Conservation (phyloP, 148 eudicot species). For the Diospyros kaki region DNA sequence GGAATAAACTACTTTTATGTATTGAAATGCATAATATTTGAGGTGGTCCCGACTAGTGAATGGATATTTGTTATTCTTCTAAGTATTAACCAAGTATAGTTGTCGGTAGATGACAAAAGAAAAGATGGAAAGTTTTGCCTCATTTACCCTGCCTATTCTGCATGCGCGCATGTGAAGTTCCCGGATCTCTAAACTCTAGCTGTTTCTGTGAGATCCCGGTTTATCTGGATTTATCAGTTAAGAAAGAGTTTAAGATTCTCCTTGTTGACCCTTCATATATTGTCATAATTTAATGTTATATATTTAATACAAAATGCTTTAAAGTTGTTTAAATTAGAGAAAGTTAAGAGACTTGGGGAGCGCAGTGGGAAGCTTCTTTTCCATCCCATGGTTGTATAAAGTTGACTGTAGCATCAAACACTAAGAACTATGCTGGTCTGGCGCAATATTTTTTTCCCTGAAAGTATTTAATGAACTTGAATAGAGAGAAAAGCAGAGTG, state of each 20-base stretch:
- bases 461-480: no score
- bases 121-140: slow-evolving; percentile 14
- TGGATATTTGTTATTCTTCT: no score
- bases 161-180: slow-evolving; percentile 55
- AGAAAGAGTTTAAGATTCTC: slow-evolving; percentile 33
- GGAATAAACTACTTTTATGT: background rate
- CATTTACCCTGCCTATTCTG: slow-evolving; percentile 27
- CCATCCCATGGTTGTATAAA: background rate
- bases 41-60: background rate
- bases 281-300: slow-evolving; percentile 10
- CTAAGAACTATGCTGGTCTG: no score
- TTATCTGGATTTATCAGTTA: slow-evolving; percentile 15
- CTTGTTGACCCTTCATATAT: slow-evolving; percentile 24
- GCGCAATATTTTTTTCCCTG: no score
- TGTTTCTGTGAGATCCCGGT: slow-evolving; percentile 2
- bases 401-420: background rate
- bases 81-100: slow-evolving; percentile 8
- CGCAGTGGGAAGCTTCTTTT: slow-evolving; percentile 3
- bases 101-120: slow-evolving; percentile 41
- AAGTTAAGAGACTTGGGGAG: no score
- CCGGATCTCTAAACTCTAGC: slow-evolving; percentile 22
- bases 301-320: background rate
- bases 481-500: no score
- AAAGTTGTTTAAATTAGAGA: background rate
- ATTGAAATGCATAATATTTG: background rate